Percentiles rank a stretch among this genome's conserved stretches.
Evolutionary conservation across 176 grass and related monocot species (phyloP).

Genomic region (Bothriochloa decipiens): DNA sequence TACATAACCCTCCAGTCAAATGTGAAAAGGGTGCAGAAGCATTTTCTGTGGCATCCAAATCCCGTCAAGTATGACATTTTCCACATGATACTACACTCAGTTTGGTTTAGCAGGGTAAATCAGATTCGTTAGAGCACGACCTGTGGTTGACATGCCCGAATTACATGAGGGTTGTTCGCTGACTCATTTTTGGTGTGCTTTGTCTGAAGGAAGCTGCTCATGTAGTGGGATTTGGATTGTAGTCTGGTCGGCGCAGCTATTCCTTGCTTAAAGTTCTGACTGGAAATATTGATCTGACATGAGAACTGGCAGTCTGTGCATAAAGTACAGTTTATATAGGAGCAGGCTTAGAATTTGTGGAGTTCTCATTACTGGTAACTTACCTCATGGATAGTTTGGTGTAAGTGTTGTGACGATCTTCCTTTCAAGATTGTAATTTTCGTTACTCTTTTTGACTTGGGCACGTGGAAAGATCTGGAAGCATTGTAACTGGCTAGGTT

Average conservation of each 20-base stretch:
- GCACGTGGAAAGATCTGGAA: neutral
- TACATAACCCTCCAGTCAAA: constrained; percentile 69
- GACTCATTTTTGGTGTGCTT: neutral
- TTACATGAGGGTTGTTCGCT: neutral
- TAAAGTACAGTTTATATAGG: neutral
- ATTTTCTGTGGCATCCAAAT: constrained; percentile 80
- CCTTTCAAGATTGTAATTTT: neutral
- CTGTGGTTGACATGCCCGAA: neutral
- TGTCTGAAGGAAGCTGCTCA: constrained; percentile 10
- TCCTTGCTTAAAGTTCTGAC: neutral
- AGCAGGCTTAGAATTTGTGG: neutral
- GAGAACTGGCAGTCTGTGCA: constrained; percentile 14
- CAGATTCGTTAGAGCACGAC: constrained; percentile 44
- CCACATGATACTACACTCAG: constrained; percentile 87
- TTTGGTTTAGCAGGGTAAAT: constrained; percentile 84
- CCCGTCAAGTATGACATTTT: constrained; percentile 82
- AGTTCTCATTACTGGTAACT: neutral
- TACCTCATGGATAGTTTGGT: neutral
- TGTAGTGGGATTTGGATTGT: neutral
- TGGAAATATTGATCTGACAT: constrained; percentile 17
- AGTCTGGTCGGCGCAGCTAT: neutral
- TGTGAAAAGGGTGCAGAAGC: constrained; percentile 77
- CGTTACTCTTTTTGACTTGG: neutral
- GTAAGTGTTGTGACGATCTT: neutral
- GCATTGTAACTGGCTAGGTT: neutral